phyloP scores from a whole-genome alignment of 345 rosid species.

The Rhizophora mangle region DNA sequence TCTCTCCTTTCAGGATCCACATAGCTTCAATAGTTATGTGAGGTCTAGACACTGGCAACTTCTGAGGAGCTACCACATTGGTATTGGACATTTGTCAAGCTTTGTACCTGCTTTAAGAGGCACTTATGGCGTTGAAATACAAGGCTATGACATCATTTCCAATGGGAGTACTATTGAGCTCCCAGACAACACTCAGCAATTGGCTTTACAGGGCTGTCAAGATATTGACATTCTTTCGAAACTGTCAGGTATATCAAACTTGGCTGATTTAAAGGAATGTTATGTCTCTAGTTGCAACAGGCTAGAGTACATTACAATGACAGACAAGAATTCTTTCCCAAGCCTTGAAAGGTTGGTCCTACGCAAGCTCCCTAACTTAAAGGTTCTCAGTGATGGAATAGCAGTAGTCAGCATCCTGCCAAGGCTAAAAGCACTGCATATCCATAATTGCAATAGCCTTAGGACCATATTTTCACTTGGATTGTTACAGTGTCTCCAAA shows the following conservation, averaged over 20 bases:
- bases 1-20: background rate
- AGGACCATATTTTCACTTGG: background rate
- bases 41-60: constrained; percentile 14
- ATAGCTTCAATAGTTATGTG: constrained; percentile 15
- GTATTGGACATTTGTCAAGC: constrained; percentile 5
- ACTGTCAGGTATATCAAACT: constrained; percentile 3
- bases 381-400: background rate
- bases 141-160: constrained; percentile 1
- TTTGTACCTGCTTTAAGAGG: background rate
- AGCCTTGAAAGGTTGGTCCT: constrained; percentile 5
- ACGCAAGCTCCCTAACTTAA: background rate
- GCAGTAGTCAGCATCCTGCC: background rate
- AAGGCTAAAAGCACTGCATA: constrained; percentile 3
- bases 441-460: constrained; percentile 8
- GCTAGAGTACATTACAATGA: background rate
- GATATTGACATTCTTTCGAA: constrained; percentile 15
- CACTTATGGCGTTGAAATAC: constrained; percentile 2
- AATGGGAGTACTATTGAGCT: background rate
- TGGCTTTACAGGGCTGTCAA: constrained; percentile 18
- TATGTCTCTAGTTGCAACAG: constrained; percentile 11
- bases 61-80: constrained; percentile 10
- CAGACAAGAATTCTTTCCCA: background rate
- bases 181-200: constrained; percentile 14
- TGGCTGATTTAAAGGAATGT: constrained; percentile 4
- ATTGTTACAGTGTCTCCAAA: constrained; percentile 1